Evolutionary conservation across 78 protist species (phyloP), one percentile per base, ranked within the genome.

Genomic region (Dictyostelium firmibasis): DNA sequence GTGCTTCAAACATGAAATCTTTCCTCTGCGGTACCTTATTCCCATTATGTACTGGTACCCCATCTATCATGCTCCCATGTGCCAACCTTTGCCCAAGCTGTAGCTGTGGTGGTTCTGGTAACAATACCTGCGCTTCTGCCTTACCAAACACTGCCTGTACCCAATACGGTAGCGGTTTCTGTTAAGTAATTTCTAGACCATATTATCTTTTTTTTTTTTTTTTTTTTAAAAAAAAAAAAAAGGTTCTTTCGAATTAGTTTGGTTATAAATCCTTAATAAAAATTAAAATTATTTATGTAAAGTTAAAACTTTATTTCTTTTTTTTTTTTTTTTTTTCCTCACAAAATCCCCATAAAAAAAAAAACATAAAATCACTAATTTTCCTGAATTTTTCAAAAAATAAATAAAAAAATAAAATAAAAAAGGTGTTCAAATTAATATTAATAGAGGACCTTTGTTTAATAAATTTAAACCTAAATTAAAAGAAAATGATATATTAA

Each of bases 11-110:
- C 23, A 53, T 35, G 43, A 85, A 85, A 78, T 18, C 77, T 36
- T 85, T 85, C 84, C 29, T 85, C 23, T 85, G 92, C n/a, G 77
- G 83, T 6, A 75, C 92, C 10, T 11, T 85, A n/a, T 75, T 85
- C 84, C 82, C 92, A 47, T 10, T 50, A 3, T 85, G 92, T 25
- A 35, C 84, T 35, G 41, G 43, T 47, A 23, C 2, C 8, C 13
- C 50, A 3, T 4, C 57, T 3, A 60, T 83, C 29, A 27, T 85
- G 36, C 62, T 85, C 16, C 92, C 92, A 75, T 85, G 92, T 53
- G 23, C 92, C 1, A 14, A 7, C n/a, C 50, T 85, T 18, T 85
- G 92, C 25, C 82, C 83, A 47, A 53, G 29, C 10, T 85, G 91
- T 18, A 38, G 53, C 11, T 85, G 92, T 74, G 83, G 84, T 70